Evolutionary conservation across 2,329 filamentous ascomycete genomes (phyloP).

Genomic region (Domatiomyces globalis): DNA sequence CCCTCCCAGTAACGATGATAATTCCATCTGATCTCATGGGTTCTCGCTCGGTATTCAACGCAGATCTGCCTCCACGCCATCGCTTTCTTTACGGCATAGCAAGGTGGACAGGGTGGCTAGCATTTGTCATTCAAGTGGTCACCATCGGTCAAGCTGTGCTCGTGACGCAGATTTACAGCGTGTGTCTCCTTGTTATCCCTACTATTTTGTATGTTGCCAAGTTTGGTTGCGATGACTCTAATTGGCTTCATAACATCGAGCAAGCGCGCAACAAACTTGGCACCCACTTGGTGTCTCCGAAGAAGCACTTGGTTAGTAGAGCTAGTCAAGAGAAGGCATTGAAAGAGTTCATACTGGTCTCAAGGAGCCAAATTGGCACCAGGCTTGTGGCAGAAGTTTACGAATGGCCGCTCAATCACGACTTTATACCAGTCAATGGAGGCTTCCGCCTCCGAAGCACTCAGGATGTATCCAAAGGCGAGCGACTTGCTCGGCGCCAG

Average conservation of each 20-base stretch:
- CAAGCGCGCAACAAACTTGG: slow-evolving; percentile 1
- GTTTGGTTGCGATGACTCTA: slow-evolving; percentile 11
- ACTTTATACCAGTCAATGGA: neutral
- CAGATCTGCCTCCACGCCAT: slow-evolving; percentile 4
- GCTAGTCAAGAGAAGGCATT: neutral
- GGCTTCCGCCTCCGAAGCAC: neutral
- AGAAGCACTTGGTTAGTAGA: neutral
- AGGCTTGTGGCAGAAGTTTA: slow-evolving; percentile 10
- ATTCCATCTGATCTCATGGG: slow-evolving; percentile 10
- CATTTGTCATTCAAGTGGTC: slow-evolving; percentile 12
- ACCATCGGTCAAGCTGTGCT: slow-evolving; percentile 11
- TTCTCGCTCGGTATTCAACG: slow-evolving; percentile 9
- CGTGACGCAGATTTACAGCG: slow-evolving; percentile 10
- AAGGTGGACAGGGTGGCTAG: slow-evolving; percentile 11
- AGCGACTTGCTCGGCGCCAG: slow-evolving; percentile 2
- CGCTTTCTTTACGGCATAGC: slow-evolving; percentile 5
- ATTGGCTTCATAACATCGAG: slow-evolving; percentile 5
- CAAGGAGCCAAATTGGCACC: slow-evolving; percentile 9
- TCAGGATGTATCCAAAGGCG: neutral
- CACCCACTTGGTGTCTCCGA: neutral
- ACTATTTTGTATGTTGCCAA: slow-evolving; percentile 8
- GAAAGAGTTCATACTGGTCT: slow-evolving; percentile 2
- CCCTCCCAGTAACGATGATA: slow-evolving; percentile 10
- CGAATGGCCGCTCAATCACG: slow-evolving; percentile 7
- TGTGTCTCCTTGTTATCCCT: slow-evolving; percentile 10